Conservation (phyloP, 2,329 filamentous ascomycete genomes). For the Aspergillus sergii region DNA sequence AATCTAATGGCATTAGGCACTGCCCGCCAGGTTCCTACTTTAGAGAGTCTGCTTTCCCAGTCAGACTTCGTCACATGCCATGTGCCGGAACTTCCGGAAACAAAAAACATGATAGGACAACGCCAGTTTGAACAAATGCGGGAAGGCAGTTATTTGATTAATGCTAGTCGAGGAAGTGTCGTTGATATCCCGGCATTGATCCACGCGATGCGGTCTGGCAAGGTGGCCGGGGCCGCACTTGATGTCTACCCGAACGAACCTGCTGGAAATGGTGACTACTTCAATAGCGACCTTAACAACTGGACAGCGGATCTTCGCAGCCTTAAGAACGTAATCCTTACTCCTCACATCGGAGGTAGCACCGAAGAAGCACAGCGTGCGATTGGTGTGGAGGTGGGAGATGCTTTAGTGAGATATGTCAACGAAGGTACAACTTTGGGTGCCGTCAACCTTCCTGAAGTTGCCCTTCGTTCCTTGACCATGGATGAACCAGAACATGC, state of each 20-base stretch:
- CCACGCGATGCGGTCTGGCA: conserved; percentile 80
- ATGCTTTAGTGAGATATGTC: conserved; percentile 88
- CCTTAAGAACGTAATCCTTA: conserved; percentile 90
- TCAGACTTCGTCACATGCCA: conserved; percentile 94
- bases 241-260: conserved; percentile 97
- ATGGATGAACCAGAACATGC: conserved; percentile 87
- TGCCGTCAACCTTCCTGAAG: conserved; percentile 96
- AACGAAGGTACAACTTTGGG: conserved; percentile 91
- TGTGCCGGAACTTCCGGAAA: conserved; percentile 91
- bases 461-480: conserved; percentile 84
- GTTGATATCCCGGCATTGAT: conserved; percentile 93
- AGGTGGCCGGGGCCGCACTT: conserved; percentile 89
- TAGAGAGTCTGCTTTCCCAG: conserved; percentile 74
- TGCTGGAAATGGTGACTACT: conserved; percentile 91
- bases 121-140: conserved; percentile 86
- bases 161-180: conserved; percentile 89
- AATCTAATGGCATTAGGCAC: conserved; percentile 94
- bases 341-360: conserved; percentile 94
- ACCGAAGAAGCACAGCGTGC: conserved; percentile 97
- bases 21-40: conserved; percentile 75
- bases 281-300: conserved; percentile 77
- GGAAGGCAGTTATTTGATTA: conserved; percentile 89
- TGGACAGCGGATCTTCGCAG: conserved; percentile 85
- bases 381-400: conserved; percentile 89
- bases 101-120: conserved; percentile 85